Evolutionary conservation across 2,329 filamentous ascomycete genomes (phyloP).

Genomic region (Scedosporium boydii): DNA sequence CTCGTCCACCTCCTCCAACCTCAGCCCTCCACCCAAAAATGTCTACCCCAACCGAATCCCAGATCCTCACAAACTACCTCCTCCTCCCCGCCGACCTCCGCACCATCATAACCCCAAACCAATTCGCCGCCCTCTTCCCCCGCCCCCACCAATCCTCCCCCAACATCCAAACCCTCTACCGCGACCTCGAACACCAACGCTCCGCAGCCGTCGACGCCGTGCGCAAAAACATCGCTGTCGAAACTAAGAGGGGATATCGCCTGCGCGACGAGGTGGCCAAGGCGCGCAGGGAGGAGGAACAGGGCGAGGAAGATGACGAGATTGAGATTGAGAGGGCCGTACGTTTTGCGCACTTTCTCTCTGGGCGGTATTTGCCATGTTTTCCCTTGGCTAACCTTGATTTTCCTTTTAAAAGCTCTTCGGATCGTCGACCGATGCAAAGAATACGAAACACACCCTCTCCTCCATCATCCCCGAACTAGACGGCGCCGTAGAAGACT

Average conservation of each 20-base stretch:
- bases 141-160: conserved; percentile 54
- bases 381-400: neutral
- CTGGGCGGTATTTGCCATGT: neutral
- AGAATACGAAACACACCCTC: conserved; percentile 48
- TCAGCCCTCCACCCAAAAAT: conserved; percentile 28
- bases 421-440: conserved; percentile 34
- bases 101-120: conserved; percentile 60
- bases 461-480: conserved; percentile 59
- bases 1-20: no score
- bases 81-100: conserved; percentile 67
- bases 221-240: conserved; percentile 52
- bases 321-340: conserved; percentile 53
- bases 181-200: conserved; percentile 68
- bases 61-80: conserved; percentile 70
- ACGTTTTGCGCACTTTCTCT: conserved; percentile 15
- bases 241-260: conserved; percentile 50
- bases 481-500: conserved; percentile 51
- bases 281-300: conserved; percentile 40
- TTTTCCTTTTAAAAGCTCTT: conserved; percentile 41
- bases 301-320: conserved; percentile 51
- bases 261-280: conserved; percentile 49
- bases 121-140: conserved; percentile 72
- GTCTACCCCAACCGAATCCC: conserved; percentile 59
- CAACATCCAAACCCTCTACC: conserved; percentile 62
- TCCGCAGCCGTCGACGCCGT: conserved; percentile 60